Percentiles rank a stretch among this genome's conserved stretches.
phyloP scores from a whole-genome alignment of 2,329 filamentous ascomycete species.

The Fusarium nurragi region DNA sequence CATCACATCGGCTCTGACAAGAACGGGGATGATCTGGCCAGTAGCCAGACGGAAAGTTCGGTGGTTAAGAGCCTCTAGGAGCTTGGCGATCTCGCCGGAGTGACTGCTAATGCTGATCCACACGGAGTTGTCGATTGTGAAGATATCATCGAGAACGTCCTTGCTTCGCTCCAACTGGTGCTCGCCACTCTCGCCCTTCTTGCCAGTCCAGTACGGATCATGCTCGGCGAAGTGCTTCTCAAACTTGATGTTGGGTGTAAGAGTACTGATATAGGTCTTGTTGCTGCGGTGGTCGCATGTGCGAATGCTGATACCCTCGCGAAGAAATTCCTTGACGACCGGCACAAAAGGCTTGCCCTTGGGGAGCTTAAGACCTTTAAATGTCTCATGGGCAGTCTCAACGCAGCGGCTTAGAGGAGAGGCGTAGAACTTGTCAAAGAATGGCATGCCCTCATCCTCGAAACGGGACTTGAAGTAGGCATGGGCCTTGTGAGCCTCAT shows the following conservation, averaged over 20 bases:
- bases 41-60: conserved; percentile 70
- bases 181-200: conserved; percentile 53
- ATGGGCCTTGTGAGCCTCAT: conserved; percentile 67
- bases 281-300: conserved; percentile 72
- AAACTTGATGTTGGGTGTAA: conserved; percentile 64
- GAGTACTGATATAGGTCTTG: conserved; percentile 61
- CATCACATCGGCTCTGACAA: conserved; percentile 67
- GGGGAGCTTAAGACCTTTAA: conserved; percentile 63
- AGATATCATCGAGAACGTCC: conserved; percentile 65
- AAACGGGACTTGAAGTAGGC: conserved; percentile 67
- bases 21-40: conserved; percentile 72
- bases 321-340: conserved; percentile 69
- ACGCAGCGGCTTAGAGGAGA: conserved; percentile 72
- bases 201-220: conserved; percentile 57
- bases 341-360: conserved; percentile 62
- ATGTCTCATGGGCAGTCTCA: conserved; percentile 70
- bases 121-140: conserved; percentile 60
- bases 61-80: conserved; percentile 67
- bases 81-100: conserved; percentile 63
- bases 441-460: conserved; percentile 62
- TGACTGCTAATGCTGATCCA: conserved; percentile 70
- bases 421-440: conserved; percentile 71
- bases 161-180: conserved; percentile 62
- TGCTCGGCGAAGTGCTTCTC: conserved; percentile 70
- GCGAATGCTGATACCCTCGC: conserved; percentile 73